Percentiles rank a stretch among this genome's conserved stretches.
These are phyloP conservation scores for Bryopsis sp. DNA, from an alignment of 139 green algal species.

Conservation along the genomic window DNA sequence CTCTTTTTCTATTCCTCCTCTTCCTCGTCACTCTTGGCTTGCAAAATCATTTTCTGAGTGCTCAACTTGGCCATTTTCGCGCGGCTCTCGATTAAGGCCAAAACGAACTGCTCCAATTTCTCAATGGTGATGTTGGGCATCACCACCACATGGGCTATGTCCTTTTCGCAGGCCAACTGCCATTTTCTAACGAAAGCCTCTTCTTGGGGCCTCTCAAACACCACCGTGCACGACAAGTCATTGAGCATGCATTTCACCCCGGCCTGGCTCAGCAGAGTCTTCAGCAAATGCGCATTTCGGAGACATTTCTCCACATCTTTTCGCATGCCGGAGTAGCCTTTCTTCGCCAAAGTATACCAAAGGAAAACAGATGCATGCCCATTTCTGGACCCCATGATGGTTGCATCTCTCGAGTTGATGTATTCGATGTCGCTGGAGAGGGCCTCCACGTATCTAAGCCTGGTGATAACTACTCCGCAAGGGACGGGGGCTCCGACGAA, in stretches of 20 bases:
- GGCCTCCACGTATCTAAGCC: constrained; percentile 41
- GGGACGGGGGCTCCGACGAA: constrained; percentile 83
- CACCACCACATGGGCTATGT: constrained; percentile 94
- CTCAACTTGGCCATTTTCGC: too few species aligned
- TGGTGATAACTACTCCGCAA: constrained; percentile 57
- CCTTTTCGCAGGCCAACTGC: constrained; percentile 89
- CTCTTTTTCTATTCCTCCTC: too few species aligned
- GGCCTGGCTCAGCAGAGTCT: constrained; percentile 51
- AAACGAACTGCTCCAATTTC: constrained; percentile 88
- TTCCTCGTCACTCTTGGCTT: too few species aligned
- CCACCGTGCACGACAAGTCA: constrained; percentile 80
- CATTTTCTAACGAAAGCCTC: constrained; percentile 87
- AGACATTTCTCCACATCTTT: constrained; percentile 87
- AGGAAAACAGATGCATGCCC: constrained; percentile 94
- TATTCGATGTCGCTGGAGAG: constrained; percentile 84
- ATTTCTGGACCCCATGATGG: constrained; percentile 95
- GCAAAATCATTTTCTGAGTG: too few species aligned
- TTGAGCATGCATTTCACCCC: constrained; percentile 88
- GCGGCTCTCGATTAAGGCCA: constrained; percentile 53
- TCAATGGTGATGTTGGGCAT: constrained; percentile 91
- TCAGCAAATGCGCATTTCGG: constrained; percentile 79
- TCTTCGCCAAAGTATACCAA: constrained; percentile 89
- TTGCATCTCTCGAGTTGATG: constrained; percentile 87
- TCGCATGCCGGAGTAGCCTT: constrained; percentile 77
- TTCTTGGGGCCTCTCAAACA: constrained; percentile 85